Percentiles rank a stretch among this genome's conserved stretches.
Evolutionary conservation across 2,329 filamentous ascomycete genomes (phyloP).

Genomic region (Fusarium nodosum): DNA sequence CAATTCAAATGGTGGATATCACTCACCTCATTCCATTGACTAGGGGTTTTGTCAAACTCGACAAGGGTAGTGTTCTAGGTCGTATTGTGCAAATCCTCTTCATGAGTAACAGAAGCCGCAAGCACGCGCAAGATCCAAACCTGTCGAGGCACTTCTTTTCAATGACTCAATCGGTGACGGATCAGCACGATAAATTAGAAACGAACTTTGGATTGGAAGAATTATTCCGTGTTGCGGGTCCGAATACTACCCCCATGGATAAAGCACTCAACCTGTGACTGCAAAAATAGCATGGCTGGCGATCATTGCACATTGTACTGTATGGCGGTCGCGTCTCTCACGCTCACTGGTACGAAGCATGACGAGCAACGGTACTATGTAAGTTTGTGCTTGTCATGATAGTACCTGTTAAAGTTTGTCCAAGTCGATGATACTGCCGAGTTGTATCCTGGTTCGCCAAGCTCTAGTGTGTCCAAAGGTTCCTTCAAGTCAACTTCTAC

Average conservation of each 20-base stretch:
- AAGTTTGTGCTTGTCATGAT: background rate
- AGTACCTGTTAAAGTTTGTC: slow-evolving; percentile 11
- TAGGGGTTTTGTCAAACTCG: slow-evolving; percentile 12
- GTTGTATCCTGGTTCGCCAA: slow-evolving; percentile 27
- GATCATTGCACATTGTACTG: slow-evolving; percentile 29
- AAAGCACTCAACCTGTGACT: slow-evolving; percentile 19
- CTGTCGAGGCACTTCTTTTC: slow-evolving; percentile 13
- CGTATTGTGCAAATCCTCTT: slow-evolving; percentile 9
- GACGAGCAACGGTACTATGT: slow-evolving; percentile 2
- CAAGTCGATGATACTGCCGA: slow-evolving; percentile 15
- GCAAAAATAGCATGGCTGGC: slow-evolving; percentile 17
- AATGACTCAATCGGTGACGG: slow-evolving; percentile 4
- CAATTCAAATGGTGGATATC: slow-evolving; percentile 27
- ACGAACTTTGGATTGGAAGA: slow-evolving; percentile 17
- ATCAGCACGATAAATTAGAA: slow-evolving; percentile 9
- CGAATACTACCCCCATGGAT: slow-evolving; percentile 23
- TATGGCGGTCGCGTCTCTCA: slow-evolving; percentile 8
- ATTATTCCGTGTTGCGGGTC: slow-evolving; percentile 26
- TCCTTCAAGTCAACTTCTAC: slow-evolving; percentile 17
- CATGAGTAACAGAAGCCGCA: slow-evolving; percentile 2
- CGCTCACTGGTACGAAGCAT: slow-evolving; percentile 12
- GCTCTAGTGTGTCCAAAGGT: slow-evolving; percentile 20
- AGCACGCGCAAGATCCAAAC: background rate
- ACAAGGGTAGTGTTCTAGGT: slow-evolving; percentile 18
- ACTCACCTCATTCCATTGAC: slow-evolving; percentile 21